Percentiles rank a stretch among this genome's conserved stretches.
Evolutionary conservation across 371 early-diverging fungal species (phyloP).

Genomic region (Funneliformis caledonium): DNA sequence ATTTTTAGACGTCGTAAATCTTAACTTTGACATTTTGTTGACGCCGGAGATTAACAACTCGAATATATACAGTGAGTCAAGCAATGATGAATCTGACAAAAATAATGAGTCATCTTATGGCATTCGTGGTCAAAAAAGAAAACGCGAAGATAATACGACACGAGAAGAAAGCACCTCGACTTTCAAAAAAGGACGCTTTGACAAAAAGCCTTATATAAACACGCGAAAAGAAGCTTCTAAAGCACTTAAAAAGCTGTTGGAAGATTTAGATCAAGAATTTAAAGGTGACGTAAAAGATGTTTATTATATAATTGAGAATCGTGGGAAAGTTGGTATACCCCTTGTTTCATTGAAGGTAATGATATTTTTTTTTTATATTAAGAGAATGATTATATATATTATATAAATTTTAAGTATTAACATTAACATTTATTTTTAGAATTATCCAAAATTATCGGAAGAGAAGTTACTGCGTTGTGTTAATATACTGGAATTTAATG

Average conservation of each 20-base stretch:
- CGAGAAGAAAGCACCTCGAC: neutral
- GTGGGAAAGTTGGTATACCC: slow-evolving; percentile 12
- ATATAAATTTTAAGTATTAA: neutral
- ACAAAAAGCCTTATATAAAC: neutral
- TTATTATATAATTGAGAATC: slow-evolving; percentile 4
- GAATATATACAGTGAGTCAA: neutral
- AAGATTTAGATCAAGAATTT: neutral
- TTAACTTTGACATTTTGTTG: slow-evolving; percentile 22
- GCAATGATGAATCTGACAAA: neutral
- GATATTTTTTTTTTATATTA: neutral
- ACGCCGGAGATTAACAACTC: neutral
- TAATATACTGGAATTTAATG: slow-evolving; percentile 13
- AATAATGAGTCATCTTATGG: neutral
- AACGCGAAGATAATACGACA: neutral
- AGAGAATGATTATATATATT: neutral
- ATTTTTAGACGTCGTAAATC: slow-evolving; percentile 10
- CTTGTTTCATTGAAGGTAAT: slow-evolving; percentile 31
- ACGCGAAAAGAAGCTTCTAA: neutral
- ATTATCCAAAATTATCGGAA: neutral
- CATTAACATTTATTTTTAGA: neutral
- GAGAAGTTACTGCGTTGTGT: slow-evolving; percentile 2
- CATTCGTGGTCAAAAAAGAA: neutral
- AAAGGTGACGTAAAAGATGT: neutral
- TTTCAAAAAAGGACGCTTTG: neutral
- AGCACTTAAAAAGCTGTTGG: neutral